Base-by-base conservation (phyloP, 148 eudicot genomes). In the Drosera capensis region DNA sequence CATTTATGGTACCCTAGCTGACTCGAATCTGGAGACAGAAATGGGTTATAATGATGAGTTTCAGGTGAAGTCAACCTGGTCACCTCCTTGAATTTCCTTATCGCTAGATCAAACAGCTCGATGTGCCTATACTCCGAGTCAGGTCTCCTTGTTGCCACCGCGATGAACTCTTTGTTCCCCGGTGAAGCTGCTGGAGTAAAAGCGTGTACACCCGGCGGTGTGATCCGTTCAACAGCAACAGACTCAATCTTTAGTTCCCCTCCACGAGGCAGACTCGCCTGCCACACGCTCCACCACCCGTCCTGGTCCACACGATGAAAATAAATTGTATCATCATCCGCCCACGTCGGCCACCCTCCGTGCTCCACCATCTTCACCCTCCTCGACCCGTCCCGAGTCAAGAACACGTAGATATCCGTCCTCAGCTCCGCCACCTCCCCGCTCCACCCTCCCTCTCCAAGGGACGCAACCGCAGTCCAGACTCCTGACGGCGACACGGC, bases 261-360 rank as follows among this genome's bases (percentile, higher is more conserved):
- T 7, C 26, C 40, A 24, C 46, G 45, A 0, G 70, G 68, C 1
- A 80, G 63, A 35, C 17, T 35, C 28, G 75, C 94, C 51, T 56
- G 58, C 43, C 67, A 80, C 18, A 83, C 66, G 42, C 94, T 75
- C 97, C 97, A 88, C 97, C 97, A 88, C 19, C 84, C 82, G 24
- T 83, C 75, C 0, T 43, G 83, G 0, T 56, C 68, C 48, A 71
- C 65, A 40, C 94, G 62, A 43, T 88, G 97, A 49, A 88, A 88
- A 29, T 72, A 83, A 20, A 87, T 26, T 22, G 75, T 79, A 2
- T 57, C 49, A 12, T 87, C 96, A 15, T 77, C 83, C 0, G 64
- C 83, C 94, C 94, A 87, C 35, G 70, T 56, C 63, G 96, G 96
- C 96, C 96, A 87, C 25, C 96, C 96, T 8, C 94, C 94, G 40